Evolutionary conservation across 805 yeast species (phyloP).

Genomic region (Schwanniomyces pseudopolymorphus): DNA sequence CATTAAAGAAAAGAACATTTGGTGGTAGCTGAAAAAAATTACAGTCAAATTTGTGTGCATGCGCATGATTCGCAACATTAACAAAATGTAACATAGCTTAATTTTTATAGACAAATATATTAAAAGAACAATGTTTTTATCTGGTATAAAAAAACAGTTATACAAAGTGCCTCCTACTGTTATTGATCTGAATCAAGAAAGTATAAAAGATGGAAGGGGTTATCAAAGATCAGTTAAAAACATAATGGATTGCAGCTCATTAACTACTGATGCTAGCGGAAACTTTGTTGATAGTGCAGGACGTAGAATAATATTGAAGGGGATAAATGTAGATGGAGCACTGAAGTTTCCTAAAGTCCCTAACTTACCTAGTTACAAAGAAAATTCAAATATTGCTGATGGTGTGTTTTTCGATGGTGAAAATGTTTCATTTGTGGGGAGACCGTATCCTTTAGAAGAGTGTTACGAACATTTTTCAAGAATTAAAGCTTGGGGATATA

Average conservation of each 20-base stretch:
- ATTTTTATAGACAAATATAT: neutral
- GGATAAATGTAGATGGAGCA: slow-evolving; percentile 78
- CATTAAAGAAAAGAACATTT: slow-evolving; percentile 17
- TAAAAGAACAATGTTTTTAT: neutral
- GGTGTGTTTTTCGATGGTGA: slow-evolving; percentile 68
- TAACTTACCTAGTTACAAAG: slow-evolving; percentile 38
- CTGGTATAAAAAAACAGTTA: neutral
- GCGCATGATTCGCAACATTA: neutral
- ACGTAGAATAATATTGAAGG: slow-evolving; percentile 64
- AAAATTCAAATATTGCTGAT: slow-evolving; percentile 32
- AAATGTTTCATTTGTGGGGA: slow-evolving; percentile 73
- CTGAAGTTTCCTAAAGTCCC: slow-evolving; percentile 71
- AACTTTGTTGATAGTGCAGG: slow-evolving; percentile 58
- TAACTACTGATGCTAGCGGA: slow-evolving; percentile 41
- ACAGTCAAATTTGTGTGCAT: neutral
- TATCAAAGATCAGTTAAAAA: neutral
- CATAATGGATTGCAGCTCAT: slow-evolving; percentile 19
- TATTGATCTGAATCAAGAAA: neutral
- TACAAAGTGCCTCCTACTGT: neutral
- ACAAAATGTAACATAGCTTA: too few species aligned
- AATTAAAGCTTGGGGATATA: slow-evolving; percentile 79
- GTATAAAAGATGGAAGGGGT: neutral
- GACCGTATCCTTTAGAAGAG: slow-evolving; percentile 76
- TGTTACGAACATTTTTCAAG: slow-evolving; percentile 68
- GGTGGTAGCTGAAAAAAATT: slow-evolving; percentile 4